A percentile compares a stretch with the other conserved stretches of the same genome.
Conservation (phyloP, 768 basidiomycete genomes). For the Termitomyces sp. region DNA sequence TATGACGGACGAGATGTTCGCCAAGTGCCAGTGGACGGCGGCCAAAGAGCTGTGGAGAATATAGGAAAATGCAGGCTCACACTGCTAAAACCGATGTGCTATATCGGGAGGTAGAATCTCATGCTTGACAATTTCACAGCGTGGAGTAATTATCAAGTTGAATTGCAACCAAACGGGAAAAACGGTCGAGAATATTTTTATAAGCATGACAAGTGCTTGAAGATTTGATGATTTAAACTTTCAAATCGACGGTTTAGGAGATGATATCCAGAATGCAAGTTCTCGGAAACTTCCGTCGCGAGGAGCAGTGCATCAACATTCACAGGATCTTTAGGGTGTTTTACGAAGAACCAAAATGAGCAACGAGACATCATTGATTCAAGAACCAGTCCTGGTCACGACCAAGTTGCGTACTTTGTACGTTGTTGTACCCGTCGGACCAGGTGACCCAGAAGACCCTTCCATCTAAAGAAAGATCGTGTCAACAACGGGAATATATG, state of each 20-base stretch:
- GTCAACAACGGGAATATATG: not conserved
- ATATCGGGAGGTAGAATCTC: not conserved
- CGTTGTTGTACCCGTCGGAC: slow-evolving; percentile 33
- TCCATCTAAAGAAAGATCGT: slow-evolving; percentile 29
- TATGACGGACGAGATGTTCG: no score
- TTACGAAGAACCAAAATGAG: not conserved
- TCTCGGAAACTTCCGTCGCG: not conserved
- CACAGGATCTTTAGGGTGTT: not conserved
- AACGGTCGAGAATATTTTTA: not conserved
- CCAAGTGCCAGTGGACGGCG: not conserved
- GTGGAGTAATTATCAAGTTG: no score
- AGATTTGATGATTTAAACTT: not conserved
- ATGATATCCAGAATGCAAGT: not conserved
- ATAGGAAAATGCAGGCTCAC: no score
- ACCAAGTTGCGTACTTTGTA: slow-evolving; percentile 37
- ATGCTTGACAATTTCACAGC: not conserved
- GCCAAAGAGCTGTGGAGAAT: no score
- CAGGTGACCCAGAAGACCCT: slow-evolving; percentile 38
- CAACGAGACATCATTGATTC: not conserved
- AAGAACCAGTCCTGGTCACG: slow-evolving; percentile 30
- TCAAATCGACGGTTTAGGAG: no score
- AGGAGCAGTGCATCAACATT: not conserved
- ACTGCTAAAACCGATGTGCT: no score
- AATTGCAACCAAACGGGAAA: not conserved
- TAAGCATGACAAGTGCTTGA: not conserved